phyloP scores from a whole-genome alignment of 2,329 filamentous ascomycete species.

The Nannizzia gypsea region DNA sequence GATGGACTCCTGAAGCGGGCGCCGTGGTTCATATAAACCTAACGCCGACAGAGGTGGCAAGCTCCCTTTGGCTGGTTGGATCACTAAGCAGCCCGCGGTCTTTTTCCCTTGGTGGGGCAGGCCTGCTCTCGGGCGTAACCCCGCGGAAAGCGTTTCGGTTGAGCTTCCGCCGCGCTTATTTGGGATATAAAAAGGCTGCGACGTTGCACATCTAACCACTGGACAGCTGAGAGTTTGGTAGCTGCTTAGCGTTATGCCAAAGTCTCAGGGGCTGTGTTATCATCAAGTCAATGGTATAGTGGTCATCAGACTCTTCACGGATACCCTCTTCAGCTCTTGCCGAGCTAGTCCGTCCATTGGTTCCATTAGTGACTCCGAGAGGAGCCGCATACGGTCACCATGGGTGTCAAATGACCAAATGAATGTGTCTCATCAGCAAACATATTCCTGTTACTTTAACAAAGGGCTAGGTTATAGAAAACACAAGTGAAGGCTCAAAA shows the following conservation, averaged over 20 bases:
- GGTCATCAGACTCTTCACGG: not conserved
- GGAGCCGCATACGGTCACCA: conserved; percentile 8
- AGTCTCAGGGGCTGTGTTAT: too few relatives aligned
- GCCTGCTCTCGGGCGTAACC: not conserved
- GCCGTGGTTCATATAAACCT: conserved; percentile 1
- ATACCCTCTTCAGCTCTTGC: not conserved
- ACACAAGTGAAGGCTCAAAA: too few relatives aligned
- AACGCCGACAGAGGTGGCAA: not conserved
- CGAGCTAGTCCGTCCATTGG: conserved; percentile 1
- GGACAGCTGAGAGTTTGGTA: too few relatives aligned
- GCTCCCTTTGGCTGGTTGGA: not conserved
- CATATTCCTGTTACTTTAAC: conserved; percentile 15
- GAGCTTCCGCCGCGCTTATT: not conserved
- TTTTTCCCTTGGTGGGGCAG: not conserved
- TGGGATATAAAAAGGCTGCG: too few relatives aligned
- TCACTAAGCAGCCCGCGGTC: not conserved
- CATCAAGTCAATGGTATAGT: not conserved
- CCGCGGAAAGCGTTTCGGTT: not conserved
- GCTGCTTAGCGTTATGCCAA: too few relatives aligned
- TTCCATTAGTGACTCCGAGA: conserved; percentile 11
- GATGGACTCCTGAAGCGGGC: not conserved
- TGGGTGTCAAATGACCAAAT: conserved; percentile 4
- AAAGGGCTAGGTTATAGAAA: conserved; percentile 10
- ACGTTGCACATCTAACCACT: too few relatives aligned
- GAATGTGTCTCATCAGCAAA: conserved; percentile 11